Conservation (phyloP, 768 basidiomycete species). For the Mycena rosella region DNA sequence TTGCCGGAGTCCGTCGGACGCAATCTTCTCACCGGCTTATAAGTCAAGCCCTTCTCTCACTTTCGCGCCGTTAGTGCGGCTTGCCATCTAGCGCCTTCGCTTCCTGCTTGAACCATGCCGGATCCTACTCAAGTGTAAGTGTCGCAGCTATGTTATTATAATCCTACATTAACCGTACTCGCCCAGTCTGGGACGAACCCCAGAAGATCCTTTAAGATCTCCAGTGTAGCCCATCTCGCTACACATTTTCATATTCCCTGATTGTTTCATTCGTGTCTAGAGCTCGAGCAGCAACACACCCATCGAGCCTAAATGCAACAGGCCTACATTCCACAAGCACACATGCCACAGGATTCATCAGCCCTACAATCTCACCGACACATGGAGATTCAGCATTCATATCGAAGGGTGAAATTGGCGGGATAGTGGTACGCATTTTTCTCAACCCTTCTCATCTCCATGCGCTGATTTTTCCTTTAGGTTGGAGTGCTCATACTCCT, state of each 20-base stretch:
- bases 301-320: no score
- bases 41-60: no score
- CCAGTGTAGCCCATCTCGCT: background rate
- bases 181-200: no score
- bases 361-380: background rate
- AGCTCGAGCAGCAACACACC: background rate
- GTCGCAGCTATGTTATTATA: background rate
- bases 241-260: background rate
- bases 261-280: background rate
- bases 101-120: background rate
- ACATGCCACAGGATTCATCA: background rate
- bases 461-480: background rate
- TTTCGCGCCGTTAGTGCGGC: no score
- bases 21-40: no score
- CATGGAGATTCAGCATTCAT: background rate
- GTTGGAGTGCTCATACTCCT: background rate
- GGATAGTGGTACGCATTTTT: background rate
- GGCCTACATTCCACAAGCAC: no score
- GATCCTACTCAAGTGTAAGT: background rate
- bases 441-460: background rate
- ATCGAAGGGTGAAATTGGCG: background rate
- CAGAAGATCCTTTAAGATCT: no score
- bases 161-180: no score
- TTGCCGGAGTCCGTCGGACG: no score
- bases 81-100: background rate